Evolutionary conservation across 371 early-diverging fungal genomes (phyloP).

Genomic region (Mucor lusitanicus): DNA sequence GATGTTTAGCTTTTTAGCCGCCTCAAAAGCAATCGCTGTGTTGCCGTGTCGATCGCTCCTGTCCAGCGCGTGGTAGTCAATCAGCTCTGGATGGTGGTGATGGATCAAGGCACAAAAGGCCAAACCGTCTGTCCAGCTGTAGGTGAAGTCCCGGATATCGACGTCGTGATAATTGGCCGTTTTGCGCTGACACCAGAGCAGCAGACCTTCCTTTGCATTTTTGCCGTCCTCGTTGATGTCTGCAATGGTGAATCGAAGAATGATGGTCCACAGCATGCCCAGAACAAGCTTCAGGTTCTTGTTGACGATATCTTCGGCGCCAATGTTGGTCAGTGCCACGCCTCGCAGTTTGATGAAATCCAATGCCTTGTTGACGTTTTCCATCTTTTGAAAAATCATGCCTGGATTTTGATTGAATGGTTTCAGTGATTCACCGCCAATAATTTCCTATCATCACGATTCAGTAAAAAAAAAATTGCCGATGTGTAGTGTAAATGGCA

Average conservation of each 20-base stretch:
- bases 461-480: neutral
- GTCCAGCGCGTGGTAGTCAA: slow-evolving; percentile 97
- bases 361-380: slow-evolving; percentile 94
- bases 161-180: slow-evolving; percentile 88
- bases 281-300: slow-evolving; percentile 93
- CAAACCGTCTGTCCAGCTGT: slow-evolving; percentile 94
- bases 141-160: slow-evolving; percentile 84
- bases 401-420: slow-evolving; percentile 87
- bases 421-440: slow-evolving; percentile 76
- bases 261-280: slow-evolving; percentile 98
- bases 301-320: slow-evolving; percentile 97
- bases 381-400: slow-evolving; percentile 93
- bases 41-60: slow-evolving; percentile 88
- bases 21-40: slow-evolving; percentile 95
- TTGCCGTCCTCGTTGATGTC: slow-evolving; percentile 93
- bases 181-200: slow-evolving; percentile 96
- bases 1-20: slow-evolving; percentile 87
- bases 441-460: slow-evolving; percentile 65
- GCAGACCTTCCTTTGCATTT: slow-evolving; percentile 88
- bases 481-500: neutral
- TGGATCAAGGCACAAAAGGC: slow-evolving; percentile 69
- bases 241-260: slow-evolving; percentile 93
- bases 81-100: slow-evolving; percentile 80
- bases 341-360: slow-evolving; percentile 89
- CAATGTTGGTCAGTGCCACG: slow-evolving; percentile 92